Base-by-base conservation (phyloP, 2,329 filamentous ascomycete species). In the Clarireedia hainanense region DNA sequence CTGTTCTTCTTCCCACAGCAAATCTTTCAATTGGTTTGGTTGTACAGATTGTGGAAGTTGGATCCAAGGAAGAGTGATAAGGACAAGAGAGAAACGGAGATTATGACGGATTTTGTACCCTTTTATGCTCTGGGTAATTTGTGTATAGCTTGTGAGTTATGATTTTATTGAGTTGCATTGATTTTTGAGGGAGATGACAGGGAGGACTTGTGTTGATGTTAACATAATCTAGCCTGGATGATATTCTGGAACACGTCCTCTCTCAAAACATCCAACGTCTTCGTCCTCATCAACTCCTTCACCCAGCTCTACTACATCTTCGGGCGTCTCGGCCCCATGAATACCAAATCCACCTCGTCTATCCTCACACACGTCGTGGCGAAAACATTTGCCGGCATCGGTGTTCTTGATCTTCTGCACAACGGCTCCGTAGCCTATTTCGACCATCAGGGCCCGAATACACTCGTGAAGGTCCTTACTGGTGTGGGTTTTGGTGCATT, bases 1-100 rank as follows among this genome's bases (percentile, higher is more conserved):
- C 77, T 70, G 15, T 83, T 84, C 71, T 84, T 84, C 72, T 80
- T 80, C 65, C 79, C 79, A 0, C 80, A 84, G 65, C 80, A 83
- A 64, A 63, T 83, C 4, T 76, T 82, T 65, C 79, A 83, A 66
- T 63, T 82, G 2, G 74, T 71, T 2, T 84, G 79, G 80, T 68
- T 83, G 5, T 83, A 78, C 69, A 73, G 75, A 58, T 70, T 84
- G 2, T 80, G 74, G 70, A 76, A 73, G 51, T 69, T 77, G 7
- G 71, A 76, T 49, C 67, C 72, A 0, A 74, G 69, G 47, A 70
- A 71, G 50, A 64, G 67, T 48, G 62, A 57, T 26, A 58, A 74
- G 37, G 67, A 70, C 42, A 71, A 71, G 47, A 56, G 58, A 10
- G 76, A 81, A 36, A 61, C 76, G 1, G 68, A 73, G 4, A 69